Percentiles rank a stretch among this genome's conserved stretches.
These are phyloP conservation scores for Syzygium malaccense DNA, from an alignment of 441 rosid genomes.

Conservation along the genomic window DNA sequence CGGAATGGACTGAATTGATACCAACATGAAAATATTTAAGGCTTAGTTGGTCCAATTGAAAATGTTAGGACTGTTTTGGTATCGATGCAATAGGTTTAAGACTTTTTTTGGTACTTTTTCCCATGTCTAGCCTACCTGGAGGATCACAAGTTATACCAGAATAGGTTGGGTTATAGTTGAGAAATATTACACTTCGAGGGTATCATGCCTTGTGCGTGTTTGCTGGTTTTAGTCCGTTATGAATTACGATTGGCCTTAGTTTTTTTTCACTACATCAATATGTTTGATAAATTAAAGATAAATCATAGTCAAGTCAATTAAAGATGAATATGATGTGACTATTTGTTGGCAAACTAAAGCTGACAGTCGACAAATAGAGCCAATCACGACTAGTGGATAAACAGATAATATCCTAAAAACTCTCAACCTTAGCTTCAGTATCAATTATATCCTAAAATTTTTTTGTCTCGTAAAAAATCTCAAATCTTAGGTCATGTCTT, in stretches of 20 bases:
- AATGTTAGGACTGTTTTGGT: too few relatives aligned
- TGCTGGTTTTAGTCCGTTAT: neutral
- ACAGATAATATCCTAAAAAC: too few relatives aligned
- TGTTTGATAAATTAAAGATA: neutral
- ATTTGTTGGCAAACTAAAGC: neutral
- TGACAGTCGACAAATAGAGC: neutral
- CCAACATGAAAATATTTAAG: too few relatives aligned
- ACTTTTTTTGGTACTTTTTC: too few relatives aligned
- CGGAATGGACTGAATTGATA: too few relatives aligned
- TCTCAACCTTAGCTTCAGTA: too few relatives aligned
- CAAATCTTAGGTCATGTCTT: too few relatives aligned
- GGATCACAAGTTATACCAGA: fast-evolving
- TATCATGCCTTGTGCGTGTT: neutral
- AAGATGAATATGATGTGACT: neutral
- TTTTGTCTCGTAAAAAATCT: too few relatives aligned
- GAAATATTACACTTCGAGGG: neutral
- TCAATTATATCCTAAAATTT: too few relatives aligned
- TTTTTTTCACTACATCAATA: neutral
- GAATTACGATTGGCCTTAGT: fast-evolving
- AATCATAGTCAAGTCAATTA: neutral
- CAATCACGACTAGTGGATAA: neutral
- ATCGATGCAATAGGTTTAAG: too few relatives aligned
- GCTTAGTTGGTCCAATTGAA: too few relatives aligned
- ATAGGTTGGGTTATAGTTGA: neutral
- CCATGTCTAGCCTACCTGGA: neutral